Evolutionary conservation across 2,329 filamentous ascomycete species (phyloP), one percentile per base, ranked within the genome.

Genomic region (Elsinoe perseae): DNA sequence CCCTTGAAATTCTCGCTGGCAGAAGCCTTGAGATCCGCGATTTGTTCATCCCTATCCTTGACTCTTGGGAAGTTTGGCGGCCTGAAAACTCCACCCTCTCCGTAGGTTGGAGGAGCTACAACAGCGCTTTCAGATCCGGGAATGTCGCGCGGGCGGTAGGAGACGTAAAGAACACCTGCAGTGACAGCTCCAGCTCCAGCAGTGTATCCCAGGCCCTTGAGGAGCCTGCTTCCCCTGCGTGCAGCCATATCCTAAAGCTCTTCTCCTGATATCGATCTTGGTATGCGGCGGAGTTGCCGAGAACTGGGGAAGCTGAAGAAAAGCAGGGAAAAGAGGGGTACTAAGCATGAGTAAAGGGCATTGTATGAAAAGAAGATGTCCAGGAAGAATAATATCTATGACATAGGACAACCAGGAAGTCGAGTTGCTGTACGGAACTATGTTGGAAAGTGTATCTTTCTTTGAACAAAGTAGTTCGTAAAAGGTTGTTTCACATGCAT

Each of bases 91-190:
- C 85, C 85, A 61, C 84, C 83, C 61, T 83, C 79, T 62, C 82
- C 82, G 65, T 83, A 86, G 57, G 82, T 83, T 1, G 85, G 85
- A 16, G 85, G 85, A 32, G 85, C 84, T 1, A 88, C 86, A 2
- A 79, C 81, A 3, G 85, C 80, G 10, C 80, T 80, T 61, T 86
- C 83, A 61, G 78, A 79, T 53, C 86, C 86, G 46, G 85, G 85
- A 59, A 89, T 85, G 67, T 86, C 82, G 64, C 84, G 80, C 10
- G 86, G 86, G 34, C 85, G 81, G 70, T 87, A 86, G 61, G 79
- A 75, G 60, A 81, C 72, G 70, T 85, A 85, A 58, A 85, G 75
- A 43, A 77, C 74, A 56, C 77, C 77, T 54, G 77, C 79, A 62
- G 78, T 78, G 54, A 76, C 74, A 32, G 74, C 73, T 57, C 76